These are phyloP conservation scores for Phoenix roebelenii DNA, from an alignment of 176 grass and related monocot species.

Conservation along the genomic window DNA sequence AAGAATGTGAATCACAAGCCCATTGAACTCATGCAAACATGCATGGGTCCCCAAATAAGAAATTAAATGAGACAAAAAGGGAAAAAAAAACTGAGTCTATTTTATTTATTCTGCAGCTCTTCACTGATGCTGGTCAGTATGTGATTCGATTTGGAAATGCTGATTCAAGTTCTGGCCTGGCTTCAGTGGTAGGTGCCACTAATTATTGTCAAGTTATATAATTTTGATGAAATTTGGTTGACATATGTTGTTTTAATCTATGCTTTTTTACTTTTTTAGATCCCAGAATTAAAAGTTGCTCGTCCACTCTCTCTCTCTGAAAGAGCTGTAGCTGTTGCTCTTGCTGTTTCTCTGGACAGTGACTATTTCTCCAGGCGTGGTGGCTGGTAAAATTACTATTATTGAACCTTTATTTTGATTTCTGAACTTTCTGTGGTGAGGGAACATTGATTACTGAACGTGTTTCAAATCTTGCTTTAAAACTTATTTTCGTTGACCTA, in stretches of 20 bases:
- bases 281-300: conserved; percentile 56
- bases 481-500: not conserved
- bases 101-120: conserved; percentile 48
- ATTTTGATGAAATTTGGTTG: too few relatives aligned
- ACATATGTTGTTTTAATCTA: not conserved
- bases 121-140: conserved; percentile 97
- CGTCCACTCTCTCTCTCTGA: conserved; percentile 62
- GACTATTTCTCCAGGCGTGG: conserved; percentile 88
- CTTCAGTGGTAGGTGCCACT: conserved; percentile 35
- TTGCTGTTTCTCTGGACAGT: conserved; percentile 67
- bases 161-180: conserved; percentile 21
- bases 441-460: conserved; percentile 4
- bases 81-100: not conserved
- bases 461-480: not conserved
- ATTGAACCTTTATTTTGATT: conserved; percentile 1
- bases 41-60: too few relatives aligned
- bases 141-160: conserved; percentile 76
- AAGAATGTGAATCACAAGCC: too few relatives aligned
- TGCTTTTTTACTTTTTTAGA: conserved; percentile 25
- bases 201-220: not conserved
- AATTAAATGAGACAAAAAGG: too few relatives aligned
- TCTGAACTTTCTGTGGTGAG: not conserved
- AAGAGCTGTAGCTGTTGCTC: conserved; percentile 79
- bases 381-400: conserved; percentile 48
- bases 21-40: too few relatives aligned